Base-by-base conservation (phyloP, 23 red algal genomes). In the Pyropia haitanensis region DNA sequence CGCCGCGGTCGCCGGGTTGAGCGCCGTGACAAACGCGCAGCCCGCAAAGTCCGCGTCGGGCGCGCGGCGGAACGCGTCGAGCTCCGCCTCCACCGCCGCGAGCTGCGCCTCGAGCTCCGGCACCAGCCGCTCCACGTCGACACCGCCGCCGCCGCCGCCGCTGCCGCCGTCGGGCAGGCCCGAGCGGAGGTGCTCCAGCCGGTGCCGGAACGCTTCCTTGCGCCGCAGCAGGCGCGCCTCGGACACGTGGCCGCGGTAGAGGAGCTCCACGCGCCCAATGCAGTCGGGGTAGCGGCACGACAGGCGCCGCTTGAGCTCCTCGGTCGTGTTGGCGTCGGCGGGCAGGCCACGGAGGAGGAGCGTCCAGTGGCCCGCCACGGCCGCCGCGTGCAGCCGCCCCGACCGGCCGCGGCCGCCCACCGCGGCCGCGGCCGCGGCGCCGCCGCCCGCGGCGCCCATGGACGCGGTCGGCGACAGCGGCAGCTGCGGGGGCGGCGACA, bases 311-410 rank as follows among this genome's bases (percentile, higher is more conserved):
- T 29, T 33, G 21, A 87, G 61, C 49, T 87, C 71, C 21, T 55
- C 63, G 34, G 59, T 64, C 6, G 50, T 61, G 17, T 63, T 29
- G 53, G 76, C 70, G 63, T 76, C 63, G 21, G 34, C 53, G 4
- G 81, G 81, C 71, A 87, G 72, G 25, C 81, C 81, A n/a, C 81
- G 81, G 2, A 72, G 71, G 75, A 87, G 70, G 13, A 87, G 63
- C n/a, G 71, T 87, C 81, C 81, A 87, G 27, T 33, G 39, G 8
- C 39, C 39, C 39, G 39, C 39, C 39, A 63, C 23, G 48, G 53
- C 48, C 53, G 49, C 21, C 46, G 25, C 14, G 5, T 32, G 23
- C 13, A 22, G 20, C 3, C 51, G 26, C 10, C 28, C 18, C n/a
- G 49, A 23, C 48, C 51, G 17, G 69, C 30, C 23, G 51, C 69